Evolutionary conservation across 1,284 basidiomycete species (phyloP).

Genomic region (Inonotus hispidus): DNA sequence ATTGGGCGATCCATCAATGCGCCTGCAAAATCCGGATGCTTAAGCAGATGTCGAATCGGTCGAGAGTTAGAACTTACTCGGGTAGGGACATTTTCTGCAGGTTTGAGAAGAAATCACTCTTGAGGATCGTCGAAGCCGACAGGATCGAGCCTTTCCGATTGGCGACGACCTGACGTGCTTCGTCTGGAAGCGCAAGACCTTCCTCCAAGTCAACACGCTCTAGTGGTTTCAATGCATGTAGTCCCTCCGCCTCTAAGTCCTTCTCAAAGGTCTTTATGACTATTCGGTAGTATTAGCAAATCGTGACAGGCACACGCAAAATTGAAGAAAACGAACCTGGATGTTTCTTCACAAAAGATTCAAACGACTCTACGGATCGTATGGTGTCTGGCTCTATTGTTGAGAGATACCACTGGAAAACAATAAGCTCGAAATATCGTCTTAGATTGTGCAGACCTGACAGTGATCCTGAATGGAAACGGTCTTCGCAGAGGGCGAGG

Average conservation of each 20-base stretch:
- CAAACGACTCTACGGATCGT: conserved; percentile 71
- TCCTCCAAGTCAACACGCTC: conserved; percentile 69
- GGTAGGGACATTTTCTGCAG: conserved; percentile 93
- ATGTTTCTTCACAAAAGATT: conserved; percentile 73
- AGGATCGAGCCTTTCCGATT: conserved; percentile 85
- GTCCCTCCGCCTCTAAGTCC: conserved; percentile 77
- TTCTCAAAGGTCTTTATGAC: conserved; percentile 96
- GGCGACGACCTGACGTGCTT: conserved; percentile 80
- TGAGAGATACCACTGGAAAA: conserved; percentile 93
- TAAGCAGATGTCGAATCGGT: too few relatives aligned
- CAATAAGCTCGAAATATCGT: conserved; percentile 87
- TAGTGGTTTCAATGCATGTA: conserved; percentile 81
- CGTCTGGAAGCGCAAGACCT: conserved; percentile 82
- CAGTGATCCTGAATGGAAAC: conserved; percentile 13
- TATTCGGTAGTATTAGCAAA: conserved; percentile 23
- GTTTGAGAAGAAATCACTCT: conserved; percentile 95
- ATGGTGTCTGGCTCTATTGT: conserved; percentile 81
- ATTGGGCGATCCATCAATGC: conserved; percentile 91
- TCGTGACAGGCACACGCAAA: not conserved
- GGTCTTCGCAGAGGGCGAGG: not conserved
- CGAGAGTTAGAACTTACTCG: conserved; percentile 51
- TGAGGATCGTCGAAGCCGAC: conserved; percentile 91
- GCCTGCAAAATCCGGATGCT: conserved; percentile 38
- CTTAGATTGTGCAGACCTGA: conserved; percentile 75
- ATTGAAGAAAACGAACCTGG: conserved; percentile 50